These are phyloP conservation scores for Laguncularia racemosa DNA, from an alignment of 345 rosid species.

Conservation along the genomic window DNA sequence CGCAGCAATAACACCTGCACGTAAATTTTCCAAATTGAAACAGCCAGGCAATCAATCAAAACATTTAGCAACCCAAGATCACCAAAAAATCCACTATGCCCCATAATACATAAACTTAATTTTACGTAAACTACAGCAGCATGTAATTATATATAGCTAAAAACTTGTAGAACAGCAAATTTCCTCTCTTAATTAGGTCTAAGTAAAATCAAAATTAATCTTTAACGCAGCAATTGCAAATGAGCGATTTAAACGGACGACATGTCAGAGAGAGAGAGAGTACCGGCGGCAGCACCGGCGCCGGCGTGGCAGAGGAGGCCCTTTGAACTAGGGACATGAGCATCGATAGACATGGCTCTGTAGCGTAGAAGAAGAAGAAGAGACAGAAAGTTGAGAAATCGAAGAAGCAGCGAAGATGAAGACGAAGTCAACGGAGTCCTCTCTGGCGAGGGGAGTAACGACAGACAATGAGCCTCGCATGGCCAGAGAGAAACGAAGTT, in stretches of 20 bases:
- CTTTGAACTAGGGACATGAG: constrained; percentile 45
- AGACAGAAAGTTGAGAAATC: not conserved
- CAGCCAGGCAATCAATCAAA: not conserved
- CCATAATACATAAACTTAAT: not conserved
- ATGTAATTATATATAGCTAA: too few relatives aligned
- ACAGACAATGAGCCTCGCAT: constrained; percentile 67
- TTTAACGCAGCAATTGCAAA: too few relatives aligned
- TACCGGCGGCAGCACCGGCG: constrained; percentile 92
- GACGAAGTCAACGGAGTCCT: constrained; percentile 34
- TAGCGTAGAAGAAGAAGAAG: constrained; percentile 13
- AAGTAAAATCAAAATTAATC: too few relatives aligned
- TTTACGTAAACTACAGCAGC: too few relatives aligned
- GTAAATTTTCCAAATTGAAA: not conserved
- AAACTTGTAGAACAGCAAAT: too few relatives aligned
- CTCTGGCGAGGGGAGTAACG: constrained; percentile 56
- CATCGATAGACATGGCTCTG: constrained; percentile 44
- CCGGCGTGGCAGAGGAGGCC: constrained; percentile 77
- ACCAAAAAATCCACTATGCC: not conserved
- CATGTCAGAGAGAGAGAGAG: not conserved
- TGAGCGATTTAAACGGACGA: too few relatives aligned
- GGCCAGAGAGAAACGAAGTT: constrained; percentile 32
- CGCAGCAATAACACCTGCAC: constrained; percentile 72
- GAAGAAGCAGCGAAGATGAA: too few relatives aligned
- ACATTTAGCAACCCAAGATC: not conserved
- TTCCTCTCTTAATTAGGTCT: too few relatives aligned